phyloP scores from a whole-genome alignment of 495 filamentous ascomycete genomes.

The Aspergillus nanangensis region DNA sequence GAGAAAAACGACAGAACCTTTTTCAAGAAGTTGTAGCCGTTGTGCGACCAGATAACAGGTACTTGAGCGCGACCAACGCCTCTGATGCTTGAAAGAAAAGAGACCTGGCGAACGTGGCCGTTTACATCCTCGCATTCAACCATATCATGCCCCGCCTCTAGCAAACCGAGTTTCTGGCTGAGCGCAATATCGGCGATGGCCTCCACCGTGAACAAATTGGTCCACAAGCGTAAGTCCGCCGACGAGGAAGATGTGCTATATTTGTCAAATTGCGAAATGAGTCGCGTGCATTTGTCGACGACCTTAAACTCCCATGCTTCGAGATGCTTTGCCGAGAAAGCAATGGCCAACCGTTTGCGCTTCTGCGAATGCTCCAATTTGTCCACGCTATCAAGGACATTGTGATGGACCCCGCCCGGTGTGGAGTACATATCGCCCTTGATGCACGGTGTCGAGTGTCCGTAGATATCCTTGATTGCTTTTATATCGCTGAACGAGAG shows the following conservation, averaged over 20 bases:
- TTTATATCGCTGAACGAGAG: slow-evolving; percentile 29
- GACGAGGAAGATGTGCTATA: slow-evolving; percentile 7
- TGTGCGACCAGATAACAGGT: no score
- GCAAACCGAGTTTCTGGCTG: slow-evolving; percentile 31
- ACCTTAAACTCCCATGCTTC: slow-evolving; percentile 43
- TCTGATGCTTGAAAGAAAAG: no score
- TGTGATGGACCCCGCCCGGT: slow-evolving; percentile 23
- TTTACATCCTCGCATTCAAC: slow-evolving; percentile 16
- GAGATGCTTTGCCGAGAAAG: slow-evolving; percentile 38
- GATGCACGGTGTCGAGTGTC: slow-evolving; percentile 34
- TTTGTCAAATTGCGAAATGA: slow-evolving; percentile 22
- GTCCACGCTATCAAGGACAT: slow-evolving; percentile 28
- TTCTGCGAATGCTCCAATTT: slow-evolving; percentile 29
- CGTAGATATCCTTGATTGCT: slow-evolving; percentile 46
- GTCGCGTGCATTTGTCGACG: slow-evolving; percentile 26
- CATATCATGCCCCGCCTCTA: slow-evolving; percentile 32
- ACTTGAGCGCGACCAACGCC: no score
- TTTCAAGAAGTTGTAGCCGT: no score
- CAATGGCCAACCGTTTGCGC: slow-evolving; percentile 30
- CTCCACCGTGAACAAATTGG: slow-evolving; percentile 22
- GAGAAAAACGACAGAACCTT: no score
- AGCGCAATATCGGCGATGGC: slow-evolving; percentile 40
- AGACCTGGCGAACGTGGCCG: no score
- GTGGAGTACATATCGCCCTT: slow-evolving; percentile 37
- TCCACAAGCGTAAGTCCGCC: not conserved